phyloP scores from a whole-genome alignment of 352 stramenopile genomes.

The Thraustochytrium striatum region DNA sequence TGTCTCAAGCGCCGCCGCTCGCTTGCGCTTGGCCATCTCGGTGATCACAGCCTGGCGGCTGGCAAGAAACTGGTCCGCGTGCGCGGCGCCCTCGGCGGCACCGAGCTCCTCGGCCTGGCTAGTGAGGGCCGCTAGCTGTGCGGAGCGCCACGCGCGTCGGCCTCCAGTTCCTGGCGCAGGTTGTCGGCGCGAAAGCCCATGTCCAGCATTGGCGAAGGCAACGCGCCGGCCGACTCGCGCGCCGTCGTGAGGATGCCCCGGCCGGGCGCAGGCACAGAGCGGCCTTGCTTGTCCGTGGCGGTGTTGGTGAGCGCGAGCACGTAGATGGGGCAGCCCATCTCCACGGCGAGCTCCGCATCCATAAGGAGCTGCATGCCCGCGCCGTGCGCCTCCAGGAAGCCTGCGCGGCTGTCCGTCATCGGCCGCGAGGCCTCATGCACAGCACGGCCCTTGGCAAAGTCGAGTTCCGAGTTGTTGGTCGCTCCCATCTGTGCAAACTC shows the following conservation, averaged over 20 bases:
- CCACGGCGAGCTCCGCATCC: constrained; percentile 73
- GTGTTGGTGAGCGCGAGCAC: constrained; percentile 75
- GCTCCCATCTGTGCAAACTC: constrained; percentile 83
- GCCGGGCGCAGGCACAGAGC: constrained; percentile 71
- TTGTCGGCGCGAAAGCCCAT: constrained; percentile 68
- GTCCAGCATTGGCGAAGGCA: constrained; percentile 68
- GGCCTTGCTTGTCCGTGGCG: constrained; percentile 76
- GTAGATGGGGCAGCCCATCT: constrained; percentile 79
- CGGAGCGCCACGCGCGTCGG: constrained; percentile 54
- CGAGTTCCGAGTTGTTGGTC: constrained; percentile 74
- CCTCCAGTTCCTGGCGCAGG: constrained; percentile 62
- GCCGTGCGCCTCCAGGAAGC: constrained; percentile 80
- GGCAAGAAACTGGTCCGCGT: not conserved
- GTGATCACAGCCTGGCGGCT: constrained; percentile 58
- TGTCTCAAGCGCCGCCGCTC: constrained; percentile 64
- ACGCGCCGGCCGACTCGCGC: constrained; percentile 57
- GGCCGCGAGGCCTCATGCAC: constrained; percentile 74
- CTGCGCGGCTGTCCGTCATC: constrained; percentile 68
- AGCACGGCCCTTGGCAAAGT: constrained; percentile 68
- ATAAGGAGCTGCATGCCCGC: constrained; percentile 78
- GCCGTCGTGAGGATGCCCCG: constrained; percentile 77
- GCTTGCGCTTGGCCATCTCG: constrained; percentile 66
- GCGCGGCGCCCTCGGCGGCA: not conserved
- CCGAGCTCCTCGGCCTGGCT: constrained; percentile 52
- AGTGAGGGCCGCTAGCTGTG: not conserved